Conservation (phyloP, 2,329 filamentous ascomycete species). For the Aotearoamyces nothofagi region DNA sequence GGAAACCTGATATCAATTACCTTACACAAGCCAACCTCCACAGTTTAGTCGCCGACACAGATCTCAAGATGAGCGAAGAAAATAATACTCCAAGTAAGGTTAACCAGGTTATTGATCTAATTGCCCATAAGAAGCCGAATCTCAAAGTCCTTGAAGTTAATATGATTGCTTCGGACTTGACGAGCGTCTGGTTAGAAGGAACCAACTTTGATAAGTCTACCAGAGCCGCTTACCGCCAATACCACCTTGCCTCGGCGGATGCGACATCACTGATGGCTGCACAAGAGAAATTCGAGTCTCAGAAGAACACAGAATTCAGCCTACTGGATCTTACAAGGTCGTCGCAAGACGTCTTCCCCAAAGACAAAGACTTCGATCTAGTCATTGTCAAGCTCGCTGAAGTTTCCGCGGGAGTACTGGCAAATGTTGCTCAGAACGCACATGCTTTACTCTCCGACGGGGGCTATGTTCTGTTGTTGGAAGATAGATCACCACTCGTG, state of each 20-base stretch:
- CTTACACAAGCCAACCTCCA: conserved; percentile 21
- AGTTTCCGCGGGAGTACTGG: not conserved
- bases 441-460: conserved; percentile 3
- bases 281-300: conserved; percentile 5
- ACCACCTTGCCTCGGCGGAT: conserved; percentile 6
- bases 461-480: conserved; percentile 2
- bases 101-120: conserved; percentile 17
- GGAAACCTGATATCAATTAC: conserved; percentile 9
- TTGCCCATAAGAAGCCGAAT: conserved; percentile 21
- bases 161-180: conserved; percentile 10
- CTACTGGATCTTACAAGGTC: conserved; percentile 2
- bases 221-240: conserved; percentile 6
- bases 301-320: conserved; percentile 1
- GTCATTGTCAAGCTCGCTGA: conserved; percentile 4
- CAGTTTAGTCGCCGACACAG: too few relatives aligned
- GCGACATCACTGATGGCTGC: conserved; percentile 5
- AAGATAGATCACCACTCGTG: conserved; percentile 2
- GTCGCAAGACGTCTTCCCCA: conserved; percentile 1
- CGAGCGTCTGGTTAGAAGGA: conserved; percentile 16
- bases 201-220: conserved; percentile 2
- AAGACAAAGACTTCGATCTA: conserved; percentile 4
- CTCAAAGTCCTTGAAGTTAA: conserved; percentile 21
- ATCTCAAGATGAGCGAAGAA: too few relatives aligned
- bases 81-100: conserved; percentile 1
- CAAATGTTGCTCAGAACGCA: conserved; percentile 2